Base-by-base conservation (phyloP, 805 yeast genomes). In the Nadsonia fulvescens region DNA sequence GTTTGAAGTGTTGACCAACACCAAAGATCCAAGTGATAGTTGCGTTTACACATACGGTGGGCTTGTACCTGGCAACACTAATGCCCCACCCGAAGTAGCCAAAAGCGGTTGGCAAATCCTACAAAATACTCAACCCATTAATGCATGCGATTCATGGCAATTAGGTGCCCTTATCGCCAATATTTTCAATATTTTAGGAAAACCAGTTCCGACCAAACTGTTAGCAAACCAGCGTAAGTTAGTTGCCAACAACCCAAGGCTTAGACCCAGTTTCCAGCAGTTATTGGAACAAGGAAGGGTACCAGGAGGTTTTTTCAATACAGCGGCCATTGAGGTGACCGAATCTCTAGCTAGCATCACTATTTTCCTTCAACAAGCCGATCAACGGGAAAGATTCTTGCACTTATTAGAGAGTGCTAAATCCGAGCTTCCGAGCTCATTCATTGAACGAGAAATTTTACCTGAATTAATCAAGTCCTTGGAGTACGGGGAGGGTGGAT, bases 1-100 rank as follows among this genome's bases (percentile, higher is more conserved):
- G 1, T 69, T 82, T 39, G 95, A 83, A 46, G 46, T 72, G 1
- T 49, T 68, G 18, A 59, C 73, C 2, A 62, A 56, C 29, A 43
- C 62, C 22, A 52, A 62, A 4, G 70, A 57, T 34, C 59, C 61
- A 11, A 38, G 45, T 4, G 47, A 40, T n/a, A 43, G 38, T 11
- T 35, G 46, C 4, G 7, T 48, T 2, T 62, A 56, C 34, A 44
- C 59, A 18, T 43, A 44, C 21, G 56, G 49, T 4, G 37, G 44
- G 8, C 35, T 43, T 8, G 33, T 49, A 15, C 56, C 57, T 1
- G 50, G 47, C 4, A 35, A 36, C 4, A 39, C 39, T n/a, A 34
- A 43, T 22, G 35, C 49, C 7, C 76, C 89, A 22, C 70, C 70
- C 1, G 81, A 70, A 39, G 59, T 63, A 17, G 35, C 36, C 7